Conservation (phyloP, 306 rosid species). For the Cicer yamashitae region DNA sequence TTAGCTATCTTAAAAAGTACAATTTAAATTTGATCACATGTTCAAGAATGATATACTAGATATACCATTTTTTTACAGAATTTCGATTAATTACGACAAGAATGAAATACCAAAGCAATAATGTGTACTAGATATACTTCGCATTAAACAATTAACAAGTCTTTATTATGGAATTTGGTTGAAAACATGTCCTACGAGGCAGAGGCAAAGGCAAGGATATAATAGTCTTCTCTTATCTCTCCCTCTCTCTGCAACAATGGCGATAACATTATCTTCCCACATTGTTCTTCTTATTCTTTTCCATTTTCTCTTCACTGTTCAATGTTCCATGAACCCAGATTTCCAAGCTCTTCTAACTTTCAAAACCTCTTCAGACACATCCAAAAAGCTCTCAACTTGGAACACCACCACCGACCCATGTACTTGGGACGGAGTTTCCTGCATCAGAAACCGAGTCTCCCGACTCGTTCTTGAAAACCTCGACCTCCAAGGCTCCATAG, state of each 20-base stretch:
- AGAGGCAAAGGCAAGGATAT: no score
- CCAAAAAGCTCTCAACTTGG: constrained; percentile 68
- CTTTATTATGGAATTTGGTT: no score
- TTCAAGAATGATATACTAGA: no score
- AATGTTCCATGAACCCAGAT: constrained; percentile 55
- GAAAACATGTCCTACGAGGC: no score
- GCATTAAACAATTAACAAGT: no score
- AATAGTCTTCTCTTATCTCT: not conserved
- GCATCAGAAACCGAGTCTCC: constrained; percentile 64
- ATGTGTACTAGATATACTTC: no score
- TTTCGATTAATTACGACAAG: no score
- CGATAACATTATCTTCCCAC: constrained; percentile 29
- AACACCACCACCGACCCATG: constrained; percentile 64
- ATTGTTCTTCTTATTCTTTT: constrained; percentile 17
- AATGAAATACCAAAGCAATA: no score
- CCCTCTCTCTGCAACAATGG: constrained; percentile 54
- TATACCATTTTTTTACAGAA: no score
- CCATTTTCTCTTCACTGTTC: constrained; percentile 30
- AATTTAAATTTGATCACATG: no score
- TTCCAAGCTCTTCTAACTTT: constrained; percentile 61
- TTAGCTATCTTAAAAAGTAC: no score
- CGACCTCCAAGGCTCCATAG: constrained; percentile 66
- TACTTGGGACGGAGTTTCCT: constrained; percentile 72
- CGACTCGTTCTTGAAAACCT: constrained; percentile 82
- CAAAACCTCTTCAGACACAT: constrained; percentile 66